phyloP scores from a whole-genome alignment of 345 rosid species.

The Odontarrhena argentea region DNA sequence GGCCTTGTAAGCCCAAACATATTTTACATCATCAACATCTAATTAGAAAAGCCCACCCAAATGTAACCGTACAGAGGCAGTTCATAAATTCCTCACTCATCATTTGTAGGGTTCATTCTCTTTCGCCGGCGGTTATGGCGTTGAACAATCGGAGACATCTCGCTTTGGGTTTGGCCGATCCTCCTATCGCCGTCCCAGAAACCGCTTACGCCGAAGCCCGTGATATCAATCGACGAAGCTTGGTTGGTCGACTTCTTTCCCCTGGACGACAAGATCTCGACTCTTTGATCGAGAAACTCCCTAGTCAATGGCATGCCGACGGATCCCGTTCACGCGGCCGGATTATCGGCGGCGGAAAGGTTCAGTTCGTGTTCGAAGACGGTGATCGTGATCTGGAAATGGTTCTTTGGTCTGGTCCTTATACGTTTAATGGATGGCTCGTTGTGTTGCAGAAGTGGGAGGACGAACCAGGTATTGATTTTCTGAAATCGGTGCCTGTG shows the following conservation, averaged over 20 bases:
- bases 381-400: conserved; percentile 7
- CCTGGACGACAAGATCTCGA: conserved; percentile 17
- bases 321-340: neutral
- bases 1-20: neutral
- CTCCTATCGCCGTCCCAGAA: neutral
- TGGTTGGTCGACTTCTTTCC: conserved; percentile 15
- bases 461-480: conserved; percentile 16
- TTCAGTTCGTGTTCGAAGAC: conserved; percentile 18
- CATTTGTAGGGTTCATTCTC: neutral
- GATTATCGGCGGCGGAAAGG: conserved; percentile 7
- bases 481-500: neutral
- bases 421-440: conserved; percentile 12
- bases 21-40: no score
- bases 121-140: conserved; percentile 4
- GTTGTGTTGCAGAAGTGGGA: conserved; percentile 23
- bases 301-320: neutral
- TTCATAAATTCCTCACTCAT: no score
- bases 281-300: neutral
- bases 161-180: conserved; percentile 6
- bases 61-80: no score
- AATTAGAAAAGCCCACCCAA: no score
- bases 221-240: conserved; percentile 7
- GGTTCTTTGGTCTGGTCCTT: conserved; percentile 24
- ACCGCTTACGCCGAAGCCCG: conserved; percentile 4
- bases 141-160: conserved; percentile 15